Evolutionary conservation across 164 flowering plant species (phyloP), one percentile per base, ranked within the genome.

Genomic region (Berberis vulgaris): DNA sequence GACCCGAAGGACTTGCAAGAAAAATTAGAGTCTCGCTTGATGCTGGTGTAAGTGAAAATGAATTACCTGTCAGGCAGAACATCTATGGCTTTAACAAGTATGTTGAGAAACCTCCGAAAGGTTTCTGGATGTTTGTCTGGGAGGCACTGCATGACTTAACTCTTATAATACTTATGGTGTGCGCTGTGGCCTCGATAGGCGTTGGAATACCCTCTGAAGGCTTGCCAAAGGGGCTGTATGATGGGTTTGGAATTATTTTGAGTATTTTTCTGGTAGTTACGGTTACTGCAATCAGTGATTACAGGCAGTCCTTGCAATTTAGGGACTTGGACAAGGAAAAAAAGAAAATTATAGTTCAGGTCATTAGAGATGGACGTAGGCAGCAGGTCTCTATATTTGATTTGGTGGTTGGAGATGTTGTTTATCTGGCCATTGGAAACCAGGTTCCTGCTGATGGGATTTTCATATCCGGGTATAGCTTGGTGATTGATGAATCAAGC

Each of bases 171-270:
- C 65, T 62, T 49, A 62, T 62, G 55, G 54, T 49, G 3, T 62
- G 65, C 41, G 54, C 65, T 39, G 65, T 12, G 55, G 65, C 41
- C 3, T 62, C 65, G 7, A 49, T 62, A 49, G 65, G 65, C 1
- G 65, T 62, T 62, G 65, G 65, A 40, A 41, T 62, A 49, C 55
- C 54, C 65, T 49, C 65, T 62, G 65, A 62, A 62, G 65, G 65
- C 43, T 62, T 54, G 65, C 65, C 65, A 39, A 41, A 62, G 54
- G 65, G 65, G 3, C 7, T 62, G 65, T 62, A 62, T 49, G 65
- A 62, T 46, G 65, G 65, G 55, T 26, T 62, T 49, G 65, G 65
- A 38, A 62, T 62, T 6, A 39, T 62, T 49, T 43, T 62, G 0
- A 62, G 65, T 62, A 62, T 62, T 47, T 49, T 62, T 43, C 40